These are phyloP conservation scores for Rhizopus stolonifer DNA, from an alignment of 371 early-diverging fungal genomes.

Conservation along the genomic window DNA sequence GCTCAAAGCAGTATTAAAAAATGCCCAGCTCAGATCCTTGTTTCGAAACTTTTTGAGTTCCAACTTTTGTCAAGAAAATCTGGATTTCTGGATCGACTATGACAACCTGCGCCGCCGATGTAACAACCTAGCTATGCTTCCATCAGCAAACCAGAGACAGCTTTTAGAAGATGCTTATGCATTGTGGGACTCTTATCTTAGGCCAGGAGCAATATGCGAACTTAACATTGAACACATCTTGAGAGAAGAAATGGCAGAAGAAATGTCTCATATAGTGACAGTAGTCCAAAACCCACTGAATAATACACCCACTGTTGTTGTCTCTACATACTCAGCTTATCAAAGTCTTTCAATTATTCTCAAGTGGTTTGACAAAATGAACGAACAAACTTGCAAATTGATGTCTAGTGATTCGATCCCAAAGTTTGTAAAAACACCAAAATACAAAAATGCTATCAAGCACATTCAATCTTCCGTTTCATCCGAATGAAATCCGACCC, in stretches of 20 bases:
- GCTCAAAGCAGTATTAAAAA: slow-evolving; percentile 49
- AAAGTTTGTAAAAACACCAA: slow-evolving; percentile 57
- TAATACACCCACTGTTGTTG: slow-evolving; percentile 4
- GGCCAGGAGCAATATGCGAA: slow-evolving; percentile 38
- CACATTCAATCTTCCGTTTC: neutral
- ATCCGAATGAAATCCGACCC: too few relatives aligned
- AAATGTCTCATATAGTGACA: slow-evolving; percentile 28
- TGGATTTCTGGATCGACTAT: slow-evolving; percentile 57
- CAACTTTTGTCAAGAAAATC: slow-evolving; percentile 60
- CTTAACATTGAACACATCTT: slow-evolving; percentile 41
- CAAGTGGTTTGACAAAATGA: slow-evolving; percentile 54
- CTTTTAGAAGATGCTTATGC: slow-evolving; percentile 48
- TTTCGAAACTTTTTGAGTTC: slow-evolving; percentile 53
- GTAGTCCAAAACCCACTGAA: slow-evolving; percentile 2
- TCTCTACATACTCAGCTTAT: slow-evolving; percentile 5
- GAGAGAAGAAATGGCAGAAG: slow-evolving; percentile 28
- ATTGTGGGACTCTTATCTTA: slow-evolving; percentile 48
- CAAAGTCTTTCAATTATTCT: slow-evolving; percentile 21
- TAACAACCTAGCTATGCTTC: neutral
- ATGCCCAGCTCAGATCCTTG: slow-evolving; percentile 38
- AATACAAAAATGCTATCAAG: slow-evolving; percentile 35
- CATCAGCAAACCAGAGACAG: slow-evolving; percentile 12
- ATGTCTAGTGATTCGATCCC: slow-evolving; percentile 67
- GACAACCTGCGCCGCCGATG: slow-evolving; percentile 13
- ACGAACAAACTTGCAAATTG: slow-evolving; percentile 57